phyloP scores from a whole-genome alignment of 1,284 basidiomycete species.

The Mrakiaceae sp. region DNA sequence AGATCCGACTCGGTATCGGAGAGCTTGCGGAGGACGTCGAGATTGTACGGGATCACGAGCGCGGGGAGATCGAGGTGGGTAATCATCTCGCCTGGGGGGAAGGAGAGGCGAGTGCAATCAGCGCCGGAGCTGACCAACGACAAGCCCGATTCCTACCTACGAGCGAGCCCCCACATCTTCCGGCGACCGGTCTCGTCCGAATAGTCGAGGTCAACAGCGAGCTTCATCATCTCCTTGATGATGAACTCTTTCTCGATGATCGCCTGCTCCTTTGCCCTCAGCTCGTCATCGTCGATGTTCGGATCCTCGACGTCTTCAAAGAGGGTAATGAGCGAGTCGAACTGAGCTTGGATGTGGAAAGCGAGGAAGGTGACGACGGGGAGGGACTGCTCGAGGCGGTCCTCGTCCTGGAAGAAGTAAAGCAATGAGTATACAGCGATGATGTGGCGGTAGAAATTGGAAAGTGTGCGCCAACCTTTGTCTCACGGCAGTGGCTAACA shows the following conservation, averaged over 20 bases:
- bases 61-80: constrained; percentile 69
- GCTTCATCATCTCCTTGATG: constrained; percentile 65
- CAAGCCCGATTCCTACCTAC: constrained; percentile 39
- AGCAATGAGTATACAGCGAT: neutral
- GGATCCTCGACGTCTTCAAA: constrained; percentile 38
- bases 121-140: neutral
- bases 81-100: constrained; percentile 62
- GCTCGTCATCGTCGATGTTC: constrained; percentile 41
- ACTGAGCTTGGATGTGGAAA: constrained; percentile 68
- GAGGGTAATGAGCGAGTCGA: constrained; percentile 46
- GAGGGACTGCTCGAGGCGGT: constrained; percentile 58
- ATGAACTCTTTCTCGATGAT: constrained; percentile 53
- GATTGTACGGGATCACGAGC: constrained; percentile 61
- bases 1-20: constrained; percentile 78
- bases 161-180: constrained; percentile 79
- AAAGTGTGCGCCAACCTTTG: constrained; percentile 34
- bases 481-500: constrained; percentile 61
- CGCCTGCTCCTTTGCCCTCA: constrained; percentile 42
- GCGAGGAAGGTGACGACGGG: constrained; percentile 86
- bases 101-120: constrained; percentile 3
- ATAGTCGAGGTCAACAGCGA: constrained; percentile 79
- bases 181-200: constrained; percentile 88
- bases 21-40: constrained; percentile 79
- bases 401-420: constrained; percentile 41
- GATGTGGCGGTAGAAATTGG: neutral